Base-by-base conservation (phyloP, 176 grass and related monocot species). In the Eragrostis nindensis region DNA sequence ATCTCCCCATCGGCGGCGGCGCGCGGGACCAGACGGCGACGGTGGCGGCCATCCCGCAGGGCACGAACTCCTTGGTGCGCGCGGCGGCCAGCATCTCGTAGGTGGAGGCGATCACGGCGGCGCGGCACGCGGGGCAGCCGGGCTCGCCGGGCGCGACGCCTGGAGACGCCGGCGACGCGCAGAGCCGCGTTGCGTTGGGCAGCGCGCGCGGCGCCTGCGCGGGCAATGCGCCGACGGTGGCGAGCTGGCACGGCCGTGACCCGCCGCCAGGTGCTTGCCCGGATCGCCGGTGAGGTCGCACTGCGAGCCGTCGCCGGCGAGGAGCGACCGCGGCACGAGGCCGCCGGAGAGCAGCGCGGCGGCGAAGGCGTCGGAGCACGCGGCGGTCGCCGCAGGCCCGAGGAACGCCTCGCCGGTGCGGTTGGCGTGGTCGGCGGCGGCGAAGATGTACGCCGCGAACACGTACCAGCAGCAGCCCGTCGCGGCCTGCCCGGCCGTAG, bases 391-490 rank as follows among this genome's bases (percentile, higher is more conserved):
- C 0, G 41, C 19, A 0, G 83, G 77, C n/a, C n/a, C n/a, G 2
- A 94, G 89, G 87, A 94, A 94, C 18, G 92, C 92, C 3, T 50
- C 45, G 15, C 84, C 89, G 19, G 89, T 85, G 26, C 62, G 71
- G 77, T 89, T 94, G 62, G 84, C 86, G 26, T 89, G 43, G 12
- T 40, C 66, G 24, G 81, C 60, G 12, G 77, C 84, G 3, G 89
- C 89, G 68, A 75, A 94, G 71, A 89, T 70, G 84, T 87, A 89
- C 5, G 89, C 75, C 12, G 80, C 86, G 46, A 77, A 78, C 45
- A 95, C 89, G 80, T 78, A 92, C 89, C 89, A 95, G 84, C 92
- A 95, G 84, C 92, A 95, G 24, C 84, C 86, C 26, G 81, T 95
- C 48, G 73, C 63, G 21, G 24, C 66, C 46, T 70, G 47, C 15